Conservation (phyloP, 2,329 filamentous ascomycete species). For the Rugonectria rugulosa region DNA sequence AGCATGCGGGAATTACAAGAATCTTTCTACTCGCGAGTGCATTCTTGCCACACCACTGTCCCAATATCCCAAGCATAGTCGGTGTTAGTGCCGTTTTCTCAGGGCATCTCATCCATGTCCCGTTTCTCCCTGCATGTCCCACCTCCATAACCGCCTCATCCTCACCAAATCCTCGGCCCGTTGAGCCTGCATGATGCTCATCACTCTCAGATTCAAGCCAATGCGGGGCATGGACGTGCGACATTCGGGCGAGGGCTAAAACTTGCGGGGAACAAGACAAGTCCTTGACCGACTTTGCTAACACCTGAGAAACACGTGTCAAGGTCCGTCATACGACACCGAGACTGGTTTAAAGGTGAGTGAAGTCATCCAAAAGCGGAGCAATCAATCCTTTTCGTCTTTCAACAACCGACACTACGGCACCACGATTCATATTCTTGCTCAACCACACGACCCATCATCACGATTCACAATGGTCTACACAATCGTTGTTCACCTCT, state of each 20-base stretch:
- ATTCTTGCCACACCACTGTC: too few relatives aligned
- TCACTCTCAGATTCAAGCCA: background rate
- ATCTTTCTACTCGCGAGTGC: too few relatives aligned
- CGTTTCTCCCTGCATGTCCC: too few relatives aligned
- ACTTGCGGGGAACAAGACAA: background rate
- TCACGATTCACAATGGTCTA: constrained; percentile 64
- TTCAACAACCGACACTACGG: background rate
- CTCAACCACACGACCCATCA: background rate
- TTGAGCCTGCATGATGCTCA: too few relatives aligned
- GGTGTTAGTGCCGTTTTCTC: too few relatives aligned
- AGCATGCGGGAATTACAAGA: too few relatives aligned
- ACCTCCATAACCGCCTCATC: too few relatives aligned
- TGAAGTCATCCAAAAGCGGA: background rate
- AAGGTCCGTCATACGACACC: background rate
- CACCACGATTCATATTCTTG: background rate
- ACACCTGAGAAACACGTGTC: background rate
- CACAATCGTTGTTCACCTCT: constrained; percentile 73
- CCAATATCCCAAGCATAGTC: too few relatives aligned
- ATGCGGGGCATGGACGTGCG: background rate
- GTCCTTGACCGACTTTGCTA: background rate
- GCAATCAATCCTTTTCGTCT: background rate
- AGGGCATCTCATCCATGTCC: too few relatives aligned
- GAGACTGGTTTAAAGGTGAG: background rate
- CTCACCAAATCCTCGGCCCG: too few relatives aligned
- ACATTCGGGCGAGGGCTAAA: constrained; percentile 1